These are phyloP conservation scores for Crithidia acanthocephali DNA, from an alignment of 208 protist genomes.

Conservation along the genomic window DNA sequence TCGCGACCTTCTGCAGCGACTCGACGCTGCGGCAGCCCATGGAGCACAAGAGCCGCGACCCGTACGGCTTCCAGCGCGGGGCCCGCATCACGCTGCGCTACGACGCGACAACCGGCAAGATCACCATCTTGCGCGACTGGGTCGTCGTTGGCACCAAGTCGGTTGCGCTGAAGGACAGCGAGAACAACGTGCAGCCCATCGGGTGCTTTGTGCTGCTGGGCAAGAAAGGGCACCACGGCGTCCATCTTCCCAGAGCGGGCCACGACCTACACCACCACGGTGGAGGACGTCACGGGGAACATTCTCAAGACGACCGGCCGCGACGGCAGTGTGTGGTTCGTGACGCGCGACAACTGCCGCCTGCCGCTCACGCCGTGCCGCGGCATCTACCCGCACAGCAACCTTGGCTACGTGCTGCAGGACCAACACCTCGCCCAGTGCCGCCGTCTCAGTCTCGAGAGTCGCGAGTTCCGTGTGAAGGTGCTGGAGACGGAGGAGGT, in stretches of 20 bases:
- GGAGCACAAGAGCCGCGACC: conserved; percentile 51
- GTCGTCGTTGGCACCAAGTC: conserved; percentile 60
- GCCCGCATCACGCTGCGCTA: conserved; percentile 80
- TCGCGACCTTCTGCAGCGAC: conserved; percentile 74
- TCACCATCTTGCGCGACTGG: conserved; percentile 80
- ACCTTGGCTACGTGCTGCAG: conserved; percentile 72
- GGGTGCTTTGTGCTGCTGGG: conserved; percentile 86
- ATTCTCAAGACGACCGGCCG: conserved; percentile 47
- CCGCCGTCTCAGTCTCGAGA: conserved; percentile 44
- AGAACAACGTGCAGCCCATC: conserved; percentile 34
- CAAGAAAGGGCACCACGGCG: conserved; percentile 51
- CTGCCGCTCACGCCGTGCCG: conserved; percentile 61
- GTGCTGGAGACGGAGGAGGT: conserved; percentile 43
- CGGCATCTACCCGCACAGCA: conserved; percentile 14
- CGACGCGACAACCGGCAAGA: conserved; percentile 41
- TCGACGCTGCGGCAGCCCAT: conserved; percentile 64
- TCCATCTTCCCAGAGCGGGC: conserved; percentile 70
- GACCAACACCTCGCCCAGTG: conserved; percentile 72
- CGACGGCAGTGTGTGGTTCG: conserved; percentile 42
- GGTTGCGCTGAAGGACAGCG: conserved; percentile 42
- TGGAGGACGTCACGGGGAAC: conserved; percentile 60
- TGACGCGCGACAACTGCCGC: conserved; percentile 78
- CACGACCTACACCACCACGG: conserved; percentile 37
- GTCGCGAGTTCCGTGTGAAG: conserved; percentile 40
- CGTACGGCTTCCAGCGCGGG: conserved; percentile 76